A percentile compares a stretch with the other conserved stretches of the same genome.
These are phyloP conservation scores for Ogataea zsoltii DNA, from an alignment of 805 yeast species.

Conservation along the genomic window DNA sequence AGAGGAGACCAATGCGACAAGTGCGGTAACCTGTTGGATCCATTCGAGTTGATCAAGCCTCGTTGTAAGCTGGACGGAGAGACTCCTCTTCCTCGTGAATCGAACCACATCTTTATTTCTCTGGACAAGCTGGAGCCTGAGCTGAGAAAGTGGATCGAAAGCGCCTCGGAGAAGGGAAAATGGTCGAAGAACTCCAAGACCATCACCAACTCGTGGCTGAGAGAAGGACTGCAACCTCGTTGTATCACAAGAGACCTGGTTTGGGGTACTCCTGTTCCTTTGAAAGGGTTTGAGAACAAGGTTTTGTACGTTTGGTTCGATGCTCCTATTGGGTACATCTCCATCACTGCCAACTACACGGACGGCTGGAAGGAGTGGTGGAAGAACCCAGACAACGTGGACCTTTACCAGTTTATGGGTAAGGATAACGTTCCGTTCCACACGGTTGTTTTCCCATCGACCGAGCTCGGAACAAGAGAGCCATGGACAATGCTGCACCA, in stretches of 20 bases:
- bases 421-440: conserved; percentile 99
- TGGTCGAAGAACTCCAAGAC: conserved; percentile 93
- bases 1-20: conserved; percentile 99
- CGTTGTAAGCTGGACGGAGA: conserved; percentile 91
- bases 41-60: conserved; percentile 91
- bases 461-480: conserved; percentile 85
- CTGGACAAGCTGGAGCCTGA: conserved; percentile 82
- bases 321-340: conserved; percentile 95
- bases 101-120: conserved; percentile 83
- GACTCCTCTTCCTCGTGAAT: conserved; percentile 74
- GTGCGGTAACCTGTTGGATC: conserved; percentile 87
- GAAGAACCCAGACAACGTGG: conserved; percentile 86
- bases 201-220: conserved; percentile 91
- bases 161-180: conserved; percentile 67
- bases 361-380: conserved; percentile 89
- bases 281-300: conserved; percentile 80
- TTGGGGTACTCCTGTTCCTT: conserved; percentile 99
- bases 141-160: conserved; percentile 68
- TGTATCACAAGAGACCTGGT: conserved; percentile 95
- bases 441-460: conserved; percentile 94
- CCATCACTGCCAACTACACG: conserved; percentile 93
- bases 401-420: conserved; percentile 97
- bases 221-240: conserved; percentile 89
- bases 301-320: conserved; percentile 99
- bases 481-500: conserved; percentile 91